Base-by-base conservation (phyloP, 1,284 basidiomycete genomes). In the Puccinia novopanici region DNA sequence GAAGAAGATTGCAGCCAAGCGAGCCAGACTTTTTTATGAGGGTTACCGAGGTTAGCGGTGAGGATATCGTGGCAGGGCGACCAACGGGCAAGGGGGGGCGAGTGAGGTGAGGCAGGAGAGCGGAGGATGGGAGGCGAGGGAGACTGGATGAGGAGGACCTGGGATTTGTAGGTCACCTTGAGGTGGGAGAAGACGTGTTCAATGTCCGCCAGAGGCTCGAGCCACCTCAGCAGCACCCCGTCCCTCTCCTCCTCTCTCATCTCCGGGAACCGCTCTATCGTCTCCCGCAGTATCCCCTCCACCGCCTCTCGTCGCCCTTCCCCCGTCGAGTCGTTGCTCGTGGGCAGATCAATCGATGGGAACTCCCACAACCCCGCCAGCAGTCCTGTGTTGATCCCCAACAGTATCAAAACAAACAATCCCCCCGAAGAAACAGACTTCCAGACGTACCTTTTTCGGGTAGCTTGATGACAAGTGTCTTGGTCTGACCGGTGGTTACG, bases 351-450 rank as follows among this genome's bases (percentile, higher is more conserved):
- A 34, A 88, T 85, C 17, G 91, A 90, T 52, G 92, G 92, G 86
- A 94, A 94, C 84, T 94, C 93, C 84, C 91, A 91, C 52, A 97
- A 87, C 6, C 94, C 93, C 27, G 93, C 95, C 52, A 97, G 88
- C 68, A 96, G 90, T 57, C 95, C 95, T 95, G 84, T 9, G 81
- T 19, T 4, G 9, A 52, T 27, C 59, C 42, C 81, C 40, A n/a
- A n/a, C n/a, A n/a, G n/a, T n/a, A n/a, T n/a, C n/a, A n/a, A n/a
- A n/a, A n/a, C n/a, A n/a, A n/a, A n/a, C n/a, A n/a, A n/a, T n/a
- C n/a, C n/a, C n/a, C n/a, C n/a, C n/a, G n/a, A n/a, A n/a, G n/a
- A n/a, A n/a, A n/a, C n/a, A 61, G 3, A 57, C 50, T 42, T 10
- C 6, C 63, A 13, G 15, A 10, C 22, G 68, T 84, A 94, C 94